These are phyloP conservation scores for Kodamaea leandrae DNA, from an alignment of 805 yeast species.

Conservation along the genomic window DNA sequence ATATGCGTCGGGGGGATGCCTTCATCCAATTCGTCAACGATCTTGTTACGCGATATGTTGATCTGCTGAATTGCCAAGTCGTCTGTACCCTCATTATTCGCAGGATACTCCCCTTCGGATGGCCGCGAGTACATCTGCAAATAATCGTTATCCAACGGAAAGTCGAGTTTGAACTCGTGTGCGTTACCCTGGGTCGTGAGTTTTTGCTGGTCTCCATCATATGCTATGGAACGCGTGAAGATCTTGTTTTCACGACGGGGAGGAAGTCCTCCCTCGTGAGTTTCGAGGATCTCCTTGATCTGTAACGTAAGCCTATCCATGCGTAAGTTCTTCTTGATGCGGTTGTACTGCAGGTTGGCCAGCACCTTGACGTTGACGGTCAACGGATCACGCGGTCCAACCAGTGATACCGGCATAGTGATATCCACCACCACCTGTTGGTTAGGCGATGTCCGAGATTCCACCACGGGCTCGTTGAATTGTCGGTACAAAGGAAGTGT, in stretches of 20 bases:
- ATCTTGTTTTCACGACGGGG: conserved; percentile 46
- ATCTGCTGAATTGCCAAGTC: conserved; percentile 14
- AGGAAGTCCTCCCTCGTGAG: conserved; percentile 50
- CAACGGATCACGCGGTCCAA: conserved; percentile 57
- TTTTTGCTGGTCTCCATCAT: conserved; percentile 15
- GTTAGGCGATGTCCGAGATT: conserved; percentile 46
- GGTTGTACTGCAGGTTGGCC: conserved; percentile 36
- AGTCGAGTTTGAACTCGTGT: conserved; percentile 23
- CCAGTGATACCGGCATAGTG: conserved; percentile 48
- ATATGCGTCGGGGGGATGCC: conserved; percentile 45
- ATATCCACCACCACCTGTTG: conserved; percentile 46
- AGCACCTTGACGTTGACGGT: conserved; percentile 37
- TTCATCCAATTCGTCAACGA: conserved; percentile 28
- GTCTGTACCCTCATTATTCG: neutral
- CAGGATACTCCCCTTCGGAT: neutral
- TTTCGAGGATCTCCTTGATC: conserved; percentile 52
- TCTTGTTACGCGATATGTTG: conserved; percentile 21
- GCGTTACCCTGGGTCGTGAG: conserved; percentile 28
- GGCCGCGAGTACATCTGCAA: conserved; percentile 21
- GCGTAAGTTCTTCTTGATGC: conserved; percentile 30
- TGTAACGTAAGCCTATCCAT: conserved; percentile 48
- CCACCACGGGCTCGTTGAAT: conserved; percentile 51
- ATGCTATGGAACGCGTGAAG: conserved; percentile 30
- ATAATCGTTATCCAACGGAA: conserved; percentile 38
- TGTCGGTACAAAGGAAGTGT: conserved; percentile 55